Evolutionary conservation across 352 stramenopile species (phyloP), one percentile per base, ranked within the genome.

Genomic region (Globisporangium apiculatum): DNA sequence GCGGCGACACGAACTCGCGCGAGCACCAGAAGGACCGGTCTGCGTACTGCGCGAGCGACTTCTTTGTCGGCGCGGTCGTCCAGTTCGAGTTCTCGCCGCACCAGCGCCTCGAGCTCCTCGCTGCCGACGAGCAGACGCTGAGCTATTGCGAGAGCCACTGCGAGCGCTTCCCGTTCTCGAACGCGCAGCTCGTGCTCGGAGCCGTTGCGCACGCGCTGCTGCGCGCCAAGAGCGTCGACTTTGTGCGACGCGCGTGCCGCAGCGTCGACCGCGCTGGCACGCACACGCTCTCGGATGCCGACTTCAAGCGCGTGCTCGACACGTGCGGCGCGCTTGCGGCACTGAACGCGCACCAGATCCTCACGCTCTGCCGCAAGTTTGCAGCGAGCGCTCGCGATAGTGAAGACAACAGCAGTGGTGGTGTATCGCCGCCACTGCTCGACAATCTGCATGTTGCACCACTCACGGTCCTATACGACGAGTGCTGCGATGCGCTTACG

Each of bases 91-190:
- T 90, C 46, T 78, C 79, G 11, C 84, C 86, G 7, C 64, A 75
- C 10, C 83, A 92, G 61, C 64, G 67, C 42, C 72, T 95, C 24
- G 67, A 83, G 61, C 68, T 95, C 5, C 55, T 89, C n/a, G 80
- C 88, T 46, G 81, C 84, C 2, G 84, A 94, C 51, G 58, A 73
- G 31, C 79, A 91, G 57, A 94, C 84, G 14, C 60, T 95, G 7
- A 68, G 61, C n/a, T 92, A 78, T 58, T 94, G 83, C 55, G 83
- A 92, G 65, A 86, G 62, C 46, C 75, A 89, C 53, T 68, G 75
- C 11, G 75, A 94, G 38, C 15, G 65, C 24, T 95, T 94, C 53
- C 69, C 68, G 4, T 89, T 71, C 53, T 90, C 83, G 0, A 68
- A 92, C 43, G 68, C 55, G 31, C 61, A 63, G 17, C 36, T 61